Evolutionary conservation across 2,329 filamentous ascomycete species (phyloP).

Genomic region (Lecanicillium sp.): DNA sequence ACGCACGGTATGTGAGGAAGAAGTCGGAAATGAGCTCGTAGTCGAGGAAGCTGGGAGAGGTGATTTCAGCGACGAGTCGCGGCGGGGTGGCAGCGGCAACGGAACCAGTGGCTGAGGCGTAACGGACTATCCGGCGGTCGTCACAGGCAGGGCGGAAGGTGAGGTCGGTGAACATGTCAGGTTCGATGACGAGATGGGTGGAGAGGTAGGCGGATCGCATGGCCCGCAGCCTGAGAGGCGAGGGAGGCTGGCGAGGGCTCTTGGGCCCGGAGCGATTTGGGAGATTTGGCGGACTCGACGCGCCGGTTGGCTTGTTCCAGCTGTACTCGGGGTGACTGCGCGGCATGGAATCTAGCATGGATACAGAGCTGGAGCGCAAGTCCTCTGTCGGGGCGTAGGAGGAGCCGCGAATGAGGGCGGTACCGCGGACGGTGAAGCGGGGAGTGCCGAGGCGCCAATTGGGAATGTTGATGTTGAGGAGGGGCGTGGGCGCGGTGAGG

Average conservation of each 20-base stretch:
- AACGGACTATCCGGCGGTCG: slow-evolving; percentile 74
- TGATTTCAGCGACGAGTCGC: slow-evolving; percentile 90
- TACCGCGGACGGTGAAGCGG: slow-evolving; percentile 70
- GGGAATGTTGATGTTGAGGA: slow-evolving; percentile 71
- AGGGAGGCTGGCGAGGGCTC: slow-evolving; percentile 25
- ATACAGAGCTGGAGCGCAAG: slow-evolving; percentile 54
- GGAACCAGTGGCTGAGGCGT: slow-evolving; percentile 61
- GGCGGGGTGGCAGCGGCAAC: slow-evolving; percentile 88
- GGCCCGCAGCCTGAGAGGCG: slow-evolving; percentile 35
- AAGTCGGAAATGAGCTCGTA: slow-evolving; percentile 97
- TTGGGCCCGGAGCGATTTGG: slow-evolving; percentile 17
- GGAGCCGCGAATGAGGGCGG: slow-evolving; percentile 73
- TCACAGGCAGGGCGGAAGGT: slow-evolving; percentile 75
- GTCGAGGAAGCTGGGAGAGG: slow-evolving; percentile 89
- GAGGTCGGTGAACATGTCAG: slow-evolving; percentile 75
- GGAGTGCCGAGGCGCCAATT: slow-evolving; percentile 79
- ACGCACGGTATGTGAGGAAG: slow-evolving; percentile 89
- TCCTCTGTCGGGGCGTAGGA: slow-evolving; percentile 73
- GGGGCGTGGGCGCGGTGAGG: slow-evolving; percentile 38
- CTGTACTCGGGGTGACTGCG: slow-evolving; percentile 20
- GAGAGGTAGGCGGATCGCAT: slow-evolving; percentile 44
- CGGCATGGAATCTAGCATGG: slow-evolving; percentile 37
- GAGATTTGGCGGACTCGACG: slow-evolving; percentile 25
- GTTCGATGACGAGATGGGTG: slow-evolving; percentile 51
- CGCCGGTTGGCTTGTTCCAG: slow-evolving; percentile 1